Evolutionary conservation across 768 basidiomycete species (phyloP).

Genomic region (Termitomyces heimii): DNA sequence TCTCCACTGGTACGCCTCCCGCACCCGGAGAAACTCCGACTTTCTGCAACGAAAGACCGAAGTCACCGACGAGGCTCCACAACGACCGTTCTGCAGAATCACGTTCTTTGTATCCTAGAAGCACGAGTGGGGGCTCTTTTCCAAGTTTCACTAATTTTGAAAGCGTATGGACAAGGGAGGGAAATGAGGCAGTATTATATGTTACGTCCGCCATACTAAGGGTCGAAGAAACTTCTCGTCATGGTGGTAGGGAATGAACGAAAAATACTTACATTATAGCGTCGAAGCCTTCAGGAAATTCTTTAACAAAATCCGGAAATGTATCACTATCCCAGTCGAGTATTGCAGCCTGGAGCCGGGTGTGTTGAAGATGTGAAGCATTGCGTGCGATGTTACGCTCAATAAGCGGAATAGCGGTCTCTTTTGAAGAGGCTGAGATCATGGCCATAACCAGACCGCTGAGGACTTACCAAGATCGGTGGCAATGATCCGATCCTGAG

Average conservation of each 20-base stretch:
- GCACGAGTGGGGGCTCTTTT: constrained; percentile 33
- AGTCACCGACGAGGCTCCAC: constrained; percentile 54
- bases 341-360: constrained; percentile 27
- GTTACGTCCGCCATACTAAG: constrained; percentile 88
- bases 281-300: constrained; percentile 39
- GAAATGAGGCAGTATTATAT: constrained; percentile 86
- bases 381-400: constrained; percentile 60
- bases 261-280: constrained; percentile 37
- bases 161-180: constrained; percentile 68
- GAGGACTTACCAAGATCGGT: constrained; percentile 69
- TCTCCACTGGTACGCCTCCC: constrained; percentile 60
- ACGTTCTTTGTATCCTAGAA: constrained; percentile 86
- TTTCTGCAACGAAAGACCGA: constrained; percentile 50
- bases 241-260: neutral
- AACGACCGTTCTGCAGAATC: constrained; percentile 69
- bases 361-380: constrained; percentile 23
- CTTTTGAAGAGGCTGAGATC: constrained; percentile 28
- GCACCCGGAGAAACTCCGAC: constrained; percentile 53
- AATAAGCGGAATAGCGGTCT: constrained; percentile 76
- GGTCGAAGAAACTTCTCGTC: neutral
- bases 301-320: constrained; percentile 39
- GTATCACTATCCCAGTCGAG: constrained; percentile 75
- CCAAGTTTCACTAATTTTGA: constrained; percentile 35
- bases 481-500: constrained; percentile 37
- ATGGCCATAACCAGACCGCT: neutral